Evolutionary conservation across 305 asterid species (phyloP), one percentile per base, ranked within the genome.

Genomic region (Fraxinus albicans): DNA sequence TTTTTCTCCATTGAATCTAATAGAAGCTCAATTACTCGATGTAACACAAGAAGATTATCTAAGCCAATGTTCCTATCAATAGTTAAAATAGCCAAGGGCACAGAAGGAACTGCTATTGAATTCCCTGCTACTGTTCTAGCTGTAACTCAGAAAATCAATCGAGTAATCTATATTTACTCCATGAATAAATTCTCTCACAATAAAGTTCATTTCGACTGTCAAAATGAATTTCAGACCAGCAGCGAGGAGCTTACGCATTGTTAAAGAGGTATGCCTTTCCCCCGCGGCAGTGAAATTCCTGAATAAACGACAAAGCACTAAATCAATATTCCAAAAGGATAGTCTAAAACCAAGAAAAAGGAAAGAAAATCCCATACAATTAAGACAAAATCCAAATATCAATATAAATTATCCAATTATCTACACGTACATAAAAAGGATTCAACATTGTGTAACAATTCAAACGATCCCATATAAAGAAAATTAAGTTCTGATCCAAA

Each of bases 241-340:
- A 0, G 25, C 8, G 73, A 79, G 79, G 47, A 78, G 87, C 98
- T 93, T 82, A 94, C 98, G 85, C 94, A 17, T 86, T 91, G 79
- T 85, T 92, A 87, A 93, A 92, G 80, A 95, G 92, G 87, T 90
- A 94, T 0, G 98, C 98, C 88, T 94, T 95, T 84, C 98, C 97
- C 81, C 92, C 86, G 81, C 90, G 95, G 86, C 94, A 81, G 82
- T 90, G 97, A 80, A 93, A 93, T 73, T 86, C 83, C 98, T 95
- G 93, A 70, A 73, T 82, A 85, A 60, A 82, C 73, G 27, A 79
- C 65, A 82, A 60, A 67, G 5, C 63, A 84, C n/a, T 53, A 77
- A 83, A 80, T 86, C 35, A 79, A 73, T 50, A 63, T 33, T 55
- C 40, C 74, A 78, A 19, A 19, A 58, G 81, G 76, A 60, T 27